A percentile compares a stretch with the other conserved stretches of the same genome.
Evolutionary conservation across 345 rosid genomes (phyloP).

Genomic region (Arabis alpina): DNA sequence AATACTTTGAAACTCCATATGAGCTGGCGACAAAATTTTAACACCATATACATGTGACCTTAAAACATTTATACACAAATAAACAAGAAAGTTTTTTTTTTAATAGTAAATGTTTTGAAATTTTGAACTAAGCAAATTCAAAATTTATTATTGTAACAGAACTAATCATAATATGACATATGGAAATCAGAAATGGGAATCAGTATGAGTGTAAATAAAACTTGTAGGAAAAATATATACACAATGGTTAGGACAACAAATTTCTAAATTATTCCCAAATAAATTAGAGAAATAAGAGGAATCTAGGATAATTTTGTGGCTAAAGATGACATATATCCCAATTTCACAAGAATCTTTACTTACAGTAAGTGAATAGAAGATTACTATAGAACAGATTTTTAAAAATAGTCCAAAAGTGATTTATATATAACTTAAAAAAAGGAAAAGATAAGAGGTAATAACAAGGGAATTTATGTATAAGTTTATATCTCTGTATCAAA

Average conservation of each 20-base stretch:
- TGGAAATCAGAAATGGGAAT: not conserved
- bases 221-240: not conserved
- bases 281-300: not conserved
- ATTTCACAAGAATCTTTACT: no score
- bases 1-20: not conserved
- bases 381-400: no score
- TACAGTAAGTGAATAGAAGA: not conserved
- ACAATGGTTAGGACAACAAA: not conserved
- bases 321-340: no score
- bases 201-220: not conserved
- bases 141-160: not conserved
- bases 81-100: not conserved
- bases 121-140: not conserved
- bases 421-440: not conserved
- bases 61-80: constrained; percentile 9
- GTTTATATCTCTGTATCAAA: not conserved
- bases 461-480: not conserved
- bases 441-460: not conserved
- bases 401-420: no score
- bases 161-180: not conserved
- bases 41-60: not conserved
- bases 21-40: constrained; percentile 14
- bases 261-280: not conserved
- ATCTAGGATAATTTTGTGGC: not conserved
- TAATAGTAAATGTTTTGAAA: not conserved